A percentile compares a stretch with the other conserved stretches of the same genome.
Conservation (phyloP, 306 rosid species). For the Medicago lupulina region DNA sequence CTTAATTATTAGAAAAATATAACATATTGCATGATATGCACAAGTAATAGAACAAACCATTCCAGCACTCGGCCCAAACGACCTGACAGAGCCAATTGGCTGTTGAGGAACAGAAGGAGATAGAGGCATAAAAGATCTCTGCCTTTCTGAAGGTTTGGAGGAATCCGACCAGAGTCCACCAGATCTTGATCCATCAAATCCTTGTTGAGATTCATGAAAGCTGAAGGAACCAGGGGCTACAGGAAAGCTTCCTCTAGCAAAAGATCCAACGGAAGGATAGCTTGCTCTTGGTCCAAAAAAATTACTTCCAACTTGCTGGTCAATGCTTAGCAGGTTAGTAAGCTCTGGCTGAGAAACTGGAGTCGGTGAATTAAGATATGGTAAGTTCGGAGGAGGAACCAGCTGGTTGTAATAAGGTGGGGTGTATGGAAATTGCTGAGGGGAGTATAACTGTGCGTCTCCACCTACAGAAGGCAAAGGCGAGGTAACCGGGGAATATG, state of each 20-base stretch:
- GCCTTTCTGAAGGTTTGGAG: slow-evolving; percentile 76
- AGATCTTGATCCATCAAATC: slow-evolving; percentile 74
- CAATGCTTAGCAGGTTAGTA: slow-evolving; percentile 67
- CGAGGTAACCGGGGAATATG: slow-evolving; percentile 86
- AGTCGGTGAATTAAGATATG: slow-evolving; percentile 69
- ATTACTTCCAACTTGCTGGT: slow-evolving; percentile 77
- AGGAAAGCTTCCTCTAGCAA: slow-evolving; percentile 75
- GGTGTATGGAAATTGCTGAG: slow-evolving; percentile 78
- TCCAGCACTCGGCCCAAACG: slow-evolving; percentile 74
- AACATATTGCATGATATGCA: slow-evolving; percentile 38
- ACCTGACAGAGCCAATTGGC: slow-evolving; percentile 70
- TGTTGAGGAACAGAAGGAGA: slow-evolving; percentile 77
- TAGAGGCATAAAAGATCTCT: slow-evolving; percentile 69
- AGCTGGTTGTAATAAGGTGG: slow-evolving; percentile 77
- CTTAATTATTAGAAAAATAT: slow-evolving; percentile 11
- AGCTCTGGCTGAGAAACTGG: slow-evolving; percentile 81
- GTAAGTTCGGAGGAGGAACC: slow-evolving; percentile 70
- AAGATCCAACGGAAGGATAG: slow-evolving; percentile 72
- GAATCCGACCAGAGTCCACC: slow-evolving; percentile 81
- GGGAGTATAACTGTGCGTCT: slow-evolving; percentile 75
- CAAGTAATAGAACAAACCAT: slow-evolving; percentile 68
- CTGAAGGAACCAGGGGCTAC: slow-evolving; percentile 62
- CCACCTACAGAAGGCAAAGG: slow-evolving; percentile 84
- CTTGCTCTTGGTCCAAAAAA: slow-evolving; percentile 82
- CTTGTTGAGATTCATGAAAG: slow-evolving; percentile 82